Percentiles rank a stretch among this genome's conserved stretches.
Evolutionary conservation across 2,329 filamentous ascomycete genomes (phyloP).

Genomic region (Xylariales sp.): DNA sequence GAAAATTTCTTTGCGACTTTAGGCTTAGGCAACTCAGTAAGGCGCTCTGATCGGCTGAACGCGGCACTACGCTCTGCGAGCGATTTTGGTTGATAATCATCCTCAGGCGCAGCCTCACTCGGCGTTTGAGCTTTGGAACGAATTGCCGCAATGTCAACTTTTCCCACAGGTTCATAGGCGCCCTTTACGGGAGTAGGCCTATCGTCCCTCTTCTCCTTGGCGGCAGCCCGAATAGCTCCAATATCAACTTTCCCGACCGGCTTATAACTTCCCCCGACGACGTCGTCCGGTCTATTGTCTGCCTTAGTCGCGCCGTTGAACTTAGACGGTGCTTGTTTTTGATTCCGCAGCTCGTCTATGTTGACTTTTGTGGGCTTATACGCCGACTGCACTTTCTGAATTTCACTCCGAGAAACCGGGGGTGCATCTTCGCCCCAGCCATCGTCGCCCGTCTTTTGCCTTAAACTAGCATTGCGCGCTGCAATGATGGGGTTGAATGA

Average conservation of each 20-base stretch:
- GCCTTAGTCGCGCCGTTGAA: slow-evolving; percentile 61
- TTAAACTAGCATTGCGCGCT: slow-evolving; percentile 69
- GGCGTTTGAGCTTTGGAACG: slow-evolving; percentile 82
- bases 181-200: slow-evolving; percentile 89
- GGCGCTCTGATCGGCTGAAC: slow-evolving; percentile 80
- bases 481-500: slow-evolving; percentile 76
- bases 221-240: slow-evolving; percentile 84
- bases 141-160: slow-evolving; percentile 97
- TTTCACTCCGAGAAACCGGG: slow-evolving; percentile 83
- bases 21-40: slow-evolving; percentile 91
- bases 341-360: slow-evolving; percentile 83
- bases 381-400: slow-evolving; percentile 91
- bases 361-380: slow-evolving; percentile 98
- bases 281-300: slow-evolving; percentile 65
- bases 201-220: slow-evolving; percentile 76
- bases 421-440: slow-evolving; percentile 97
- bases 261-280: slow-evolving; percentile 89
- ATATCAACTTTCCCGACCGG: slow-evolving; percentile 98
- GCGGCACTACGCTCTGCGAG: slow-evolving; percentile 81
- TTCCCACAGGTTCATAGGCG: slow-evolving; percentile 92
- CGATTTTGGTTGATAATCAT: slow-evolving; percentile 64
- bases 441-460: slow-evolving; percentile 75
- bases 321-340: slow-evolving; percentile 74
- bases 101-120: slow-evolving; percentile 53
- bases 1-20: slow-evolving; percentile 94